Conservation (phyloP, 2,329 filamentous ascomycete genomes). For the Colletotrichum falcatum region DNA sequence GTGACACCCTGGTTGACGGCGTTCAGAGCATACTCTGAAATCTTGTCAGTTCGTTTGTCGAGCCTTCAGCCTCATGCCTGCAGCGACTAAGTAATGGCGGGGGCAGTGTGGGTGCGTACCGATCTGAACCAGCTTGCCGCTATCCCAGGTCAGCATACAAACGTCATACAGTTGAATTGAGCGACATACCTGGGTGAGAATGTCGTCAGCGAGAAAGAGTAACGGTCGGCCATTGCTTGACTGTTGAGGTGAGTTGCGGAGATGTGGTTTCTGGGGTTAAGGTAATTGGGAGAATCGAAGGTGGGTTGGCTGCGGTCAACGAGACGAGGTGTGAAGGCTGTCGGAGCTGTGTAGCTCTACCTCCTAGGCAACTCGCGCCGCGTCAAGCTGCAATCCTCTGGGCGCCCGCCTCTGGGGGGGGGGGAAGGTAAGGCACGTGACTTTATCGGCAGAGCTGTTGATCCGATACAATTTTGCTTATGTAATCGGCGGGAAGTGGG, state of each 20-base stretch:
- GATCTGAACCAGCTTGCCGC: conserved; percentile 99
- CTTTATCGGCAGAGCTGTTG: conserved; percentile 1
- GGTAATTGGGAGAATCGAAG: conserved; percentile 28
- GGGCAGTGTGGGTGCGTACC: conserved; percentile 59
- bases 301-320: conserved; percentile 39
- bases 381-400: conserved; percentile 41
- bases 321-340: conserved; percentile 39
- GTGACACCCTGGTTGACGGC: conserved; percentile 99
- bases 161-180: conserved; percentile 40
- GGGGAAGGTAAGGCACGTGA: conserved; percentile 22
- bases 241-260: conserved; percentile 17
- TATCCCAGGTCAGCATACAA: conserved; percentile 53
- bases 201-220: conserved; percentile 98
- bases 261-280: conserved; percentile 3
- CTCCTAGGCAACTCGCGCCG: conserved; percentile 44
- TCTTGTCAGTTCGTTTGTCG: conserved; percentile 31
- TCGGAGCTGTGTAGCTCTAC: conserved; percentile 41
- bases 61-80: background rate
- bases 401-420: conserved; percentile 1
- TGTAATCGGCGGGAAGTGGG: background rate
- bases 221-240: conserved; percentile 90
- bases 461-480: conserved; percentile 18
- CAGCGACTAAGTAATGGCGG: conserved; percentile 5
- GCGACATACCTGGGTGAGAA: conserved; percentile 94
- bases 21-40: conserved; percentile 95